Conservation (phyloP, 306 rosid species). For the Prunus salicina region DNA sequence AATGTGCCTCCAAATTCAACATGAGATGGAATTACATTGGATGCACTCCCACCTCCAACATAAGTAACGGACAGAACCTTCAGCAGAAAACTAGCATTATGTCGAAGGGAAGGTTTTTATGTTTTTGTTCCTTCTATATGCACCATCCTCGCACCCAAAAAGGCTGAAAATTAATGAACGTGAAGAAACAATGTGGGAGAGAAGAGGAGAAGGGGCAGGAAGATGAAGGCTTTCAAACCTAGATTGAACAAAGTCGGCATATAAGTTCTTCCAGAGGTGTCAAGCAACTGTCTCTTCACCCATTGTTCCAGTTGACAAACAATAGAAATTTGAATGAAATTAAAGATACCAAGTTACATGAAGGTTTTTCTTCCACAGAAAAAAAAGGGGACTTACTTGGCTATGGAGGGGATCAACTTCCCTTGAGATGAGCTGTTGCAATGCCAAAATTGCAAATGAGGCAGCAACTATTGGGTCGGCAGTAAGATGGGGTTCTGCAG, state of each 20-base stretch:
- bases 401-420: conserved; percentile 63
- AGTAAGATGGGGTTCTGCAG: conserved; percentile 47
- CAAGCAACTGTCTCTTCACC: too few relatives aligned
- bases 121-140: not conserved
- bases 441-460: conserved; percentile 56
- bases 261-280: too few relatives aligned
- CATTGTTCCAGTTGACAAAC: not conserved
- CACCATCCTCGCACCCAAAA: not conserved
- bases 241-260: too few relatives aligned
- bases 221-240: too few relatives aligned
- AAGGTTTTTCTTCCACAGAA: too few relatives aligned
- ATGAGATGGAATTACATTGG: conserved; percentile 46
- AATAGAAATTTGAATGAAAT: not conserved
- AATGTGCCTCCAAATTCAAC: conserved; percentile 67
- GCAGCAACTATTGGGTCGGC: conserved; percentile 67
- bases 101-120: not conserved
- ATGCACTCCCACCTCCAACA: conserved; percentile 49
- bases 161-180: not conserved
- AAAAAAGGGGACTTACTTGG: conserved; percentile 27
- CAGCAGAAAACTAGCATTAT: conserved; percentile 7
- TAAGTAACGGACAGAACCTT: conserved; percentile 65
- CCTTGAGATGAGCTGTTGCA: conserved; percentile 73
- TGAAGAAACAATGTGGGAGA: not conserved
- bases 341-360: not conserved
- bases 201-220: too few relatives aligned